Base-by-base conservation (phyloP, 2,329 filamentous ascomycete genomes). In the Verruconis gallopava region DNA sequence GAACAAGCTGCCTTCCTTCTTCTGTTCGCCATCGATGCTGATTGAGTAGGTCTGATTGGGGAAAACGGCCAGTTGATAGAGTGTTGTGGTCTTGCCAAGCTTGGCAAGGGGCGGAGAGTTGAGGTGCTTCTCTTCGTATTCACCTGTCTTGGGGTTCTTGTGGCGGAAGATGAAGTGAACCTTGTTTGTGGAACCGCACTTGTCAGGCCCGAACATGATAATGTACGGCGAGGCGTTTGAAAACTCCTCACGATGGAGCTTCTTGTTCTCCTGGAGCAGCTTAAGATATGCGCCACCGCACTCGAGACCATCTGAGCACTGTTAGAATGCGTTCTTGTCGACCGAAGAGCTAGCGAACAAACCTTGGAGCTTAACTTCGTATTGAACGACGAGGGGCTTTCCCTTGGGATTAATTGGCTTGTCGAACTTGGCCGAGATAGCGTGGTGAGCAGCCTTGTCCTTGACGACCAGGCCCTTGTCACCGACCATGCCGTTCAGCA, bases 121-220 rank as follows among this genome's bases (percentile, higher is more conserved):
- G 50, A 98, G 75, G 69, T 98, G 91, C 81, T 98, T 98, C 83
- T 98, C 91, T 76, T 98, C 89, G 59, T 98, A 98, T 67, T 95
- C 85, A 71, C 89, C 89, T 37, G 86, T 95, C 83, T 94, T 95
- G 61, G 91, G 91, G 78, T 96, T 98, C 84, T 96, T 98, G 82
- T 98, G 91, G 69, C 93, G 91, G 79, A 98, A 93, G 66, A 98
- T 98, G 71, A 98, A 94, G 66, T 80, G 76, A 47, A 80, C 76
- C 71, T 96, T 96, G 81, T 98, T 98, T 66, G 85, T 96, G 62
- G 85, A 77, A 65, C 91, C 91, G 64, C 91, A 98, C 81, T 96
- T 96, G 73, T 98, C 91, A 55, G 91, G 91, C 53, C 91, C 91
- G 62, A 98, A 98, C 91, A 98, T 98, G 75, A 98, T 93, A 54